Evolutionary conservation across 2,329 filamentous ascomycete genomes (phyloP), one percentile per base, ranked within the genome.

Genomic region (Epichloe bromicola): DNA sequence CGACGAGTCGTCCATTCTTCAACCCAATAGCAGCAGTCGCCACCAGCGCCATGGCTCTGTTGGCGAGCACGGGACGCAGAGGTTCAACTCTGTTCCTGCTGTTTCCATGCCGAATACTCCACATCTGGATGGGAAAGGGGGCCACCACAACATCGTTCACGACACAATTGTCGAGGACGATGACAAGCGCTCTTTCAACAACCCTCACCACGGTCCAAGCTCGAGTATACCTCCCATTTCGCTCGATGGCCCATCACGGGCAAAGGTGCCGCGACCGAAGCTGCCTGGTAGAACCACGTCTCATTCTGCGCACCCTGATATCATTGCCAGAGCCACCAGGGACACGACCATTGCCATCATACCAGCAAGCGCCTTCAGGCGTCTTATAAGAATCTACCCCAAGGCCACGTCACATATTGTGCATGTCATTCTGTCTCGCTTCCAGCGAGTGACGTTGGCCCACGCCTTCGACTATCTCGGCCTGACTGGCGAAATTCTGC

Each of bases 331-430:
- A 57, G 93, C 93, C 5, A 94, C 89, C 15, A 86, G 94, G 23
- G 94, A 98, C 63, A 98, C 93, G 0, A 98, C 94, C 0, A 96
- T 98, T 67, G 93, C 93, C 5, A 94, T 98, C 56, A 98, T 98
- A 52, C 94, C 94, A 1, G 93, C 93, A 1, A 95, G 89, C 63
- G 94, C 93, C 3, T 98, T 98, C 60, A 82, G 89, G 49, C 83
- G 94, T 8, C 73, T 98, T 49, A 98, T 95, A 48, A 82, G 88
- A 61, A 84, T 96, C 23, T 98, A 97, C 60, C 93, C 93, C 10
- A 95, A 94, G 70, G 90, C 94, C 10, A 96, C 93, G 2, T 85
- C 93, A 2, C 94, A 98, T 62, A 97, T 98, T 56, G 89, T 98
- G 5, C 93, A 98, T 63, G 91, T 98, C 44, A 98, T 98, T 54